Percentiles rank a stretch among this genome's conserved stretches.
These are phyloP conservation scores for Metahyphopichia silvanorum DNA, from an alignment of 805 yeast species.

Conservation along the genomic window DNA sequence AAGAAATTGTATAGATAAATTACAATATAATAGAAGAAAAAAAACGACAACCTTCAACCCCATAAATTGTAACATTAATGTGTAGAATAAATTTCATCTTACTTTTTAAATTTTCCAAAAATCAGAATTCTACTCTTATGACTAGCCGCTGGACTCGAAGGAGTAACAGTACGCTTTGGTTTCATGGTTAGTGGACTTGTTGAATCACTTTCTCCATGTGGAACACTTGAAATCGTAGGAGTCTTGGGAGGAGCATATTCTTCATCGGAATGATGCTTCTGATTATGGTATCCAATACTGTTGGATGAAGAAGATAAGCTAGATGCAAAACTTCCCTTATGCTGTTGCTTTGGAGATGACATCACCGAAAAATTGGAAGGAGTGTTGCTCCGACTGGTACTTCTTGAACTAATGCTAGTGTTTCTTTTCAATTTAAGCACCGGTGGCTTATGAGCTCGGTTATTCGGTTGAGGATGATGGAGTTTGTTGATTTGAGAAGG, in stretches of 20 bases:
- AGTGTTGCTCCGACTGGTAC: not conserved
- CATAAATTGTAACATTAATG: not conserved
- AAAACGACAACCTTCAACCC: not conserved
- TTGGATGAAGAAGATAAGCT: not conserved
- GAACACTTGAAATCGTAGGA: not conserved
- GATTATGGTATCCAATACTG: not conserved
- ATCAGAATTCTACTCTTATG: not conserved
- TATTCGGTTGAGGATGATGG: slow-evolving; percentile 1
- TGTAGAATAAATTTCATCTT: not conserved
- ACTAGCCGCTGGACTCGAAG: not conserved
- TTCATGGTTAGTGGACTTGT: not conserved
- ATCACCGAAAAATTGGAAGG: slow-evolving; percentile 1
- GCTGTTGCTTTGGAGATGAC: slow-evolving; percentile 1
- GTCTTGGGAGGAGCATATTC: no score
- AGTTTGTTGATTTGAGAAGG: not conserved
- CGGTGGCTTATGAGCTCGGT: not conserved
- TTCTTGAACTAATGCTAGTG: slow-evolving; percentile 1
- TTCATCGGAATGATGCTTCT: not conserved
- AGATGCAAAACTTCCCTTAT: slow-evolving; percentile 1
- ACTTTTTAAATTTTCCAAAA: slow-evolving; percentile 1
- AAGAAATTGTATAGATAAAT: no score
- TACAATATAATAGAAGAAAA: no score
- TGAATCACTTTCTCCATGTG: not conserved
- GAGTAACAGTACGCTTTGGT: no score
- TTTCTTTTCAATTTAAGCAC: not conserved